Percentiles rank a stretch among this genome's conserved stretches.
phyloP scores from a whole-genome alignment of 805 yeast genomes.

The Ogataea nitratoaversa region DNA sequence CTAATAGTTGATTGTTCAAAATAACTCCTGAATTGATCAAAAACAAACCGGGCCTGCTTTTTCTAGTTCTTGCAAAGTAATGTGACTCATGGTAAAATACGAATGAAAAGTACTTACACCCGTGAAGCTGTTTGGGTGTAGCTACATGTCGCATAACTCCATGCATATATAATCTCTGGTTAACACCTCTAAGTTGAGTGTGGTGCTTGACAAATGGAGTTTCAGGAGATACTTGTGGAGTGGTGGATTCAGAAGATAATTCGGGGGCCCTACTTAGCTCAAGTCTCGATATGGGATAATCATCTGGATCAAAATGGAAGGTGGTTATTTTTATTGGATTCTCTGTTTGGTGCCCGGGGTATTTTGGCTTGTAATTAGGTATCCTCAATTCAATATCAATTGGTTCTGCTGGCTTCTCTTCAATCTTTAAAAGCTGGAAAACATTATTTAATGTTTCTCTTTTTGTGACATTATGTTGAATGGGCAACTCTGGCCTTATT shows the following conservation, averaged over 20 bases:
- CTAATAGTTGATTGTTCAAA: not conserved
- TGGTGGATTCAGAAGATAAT: conserved; percentile 13
- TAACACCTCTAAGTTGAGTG: conserved; percentile 21
- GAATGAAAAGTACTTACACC: conserved; percentile 21
- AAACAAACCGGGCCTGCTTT: conserved; percentile 29
- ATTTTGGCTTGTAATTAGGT: not conserved
- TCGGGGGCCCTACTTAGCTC: conserved; percentile 14
- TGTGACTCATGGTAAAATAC: conserved; percentile 20
- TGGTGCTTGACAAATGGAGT: conserved; percentile 12
- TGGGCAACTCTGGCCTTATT: not conserved
- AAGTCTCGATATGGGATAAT: conserved; percentile 4
- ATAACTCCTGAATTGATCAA: conserved; percentile 4
- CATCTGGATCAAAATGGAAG: conserved; percentile 3
- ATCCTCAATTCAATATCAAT: not conserved
- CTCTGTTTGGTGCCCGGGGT: too few species aligned
- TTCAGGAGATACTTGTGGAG: conserved; percentile 7
- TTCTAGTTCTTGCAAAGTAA: conserved; percentile 25
- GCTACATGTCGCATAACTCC: conserved; percentile 7
- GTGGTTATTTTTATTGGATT: not conserved
- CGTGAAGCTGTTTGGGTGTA: conserved; percentile 8
- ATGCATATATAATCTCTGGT: conserved; percentile 15
- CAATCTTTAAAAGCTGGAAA: not conserved
- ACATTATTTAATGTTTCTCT: not conserved
- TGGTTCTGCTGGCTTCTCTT: not conserved
- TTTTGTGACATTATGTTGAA: not conserved